Evolutionary conservation across 441 rosid species (phyloP).

Genomic region (Populus hybrid): DNA sequence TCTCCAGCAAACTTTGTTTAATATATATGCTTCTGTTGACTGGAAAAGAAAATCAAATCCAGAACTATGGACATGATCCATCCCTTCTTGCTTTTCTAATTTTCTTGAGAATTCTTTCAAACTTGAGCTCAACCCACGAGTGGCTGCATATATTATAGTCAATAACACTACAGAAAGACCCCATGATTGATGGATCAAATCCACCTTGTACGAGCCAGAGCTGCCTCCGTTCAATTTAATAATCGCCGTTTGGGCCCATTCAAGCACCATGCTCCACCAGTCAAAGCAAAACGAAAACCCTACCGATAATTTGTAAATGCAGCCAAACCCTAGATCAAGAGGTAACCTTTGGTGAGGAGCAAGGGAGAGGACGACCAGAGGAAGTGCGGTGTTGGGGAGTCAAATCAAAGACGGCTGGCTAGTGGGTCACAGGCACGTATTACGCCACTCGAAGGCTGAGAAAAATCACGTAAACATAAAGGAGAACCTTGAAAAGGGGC

Average conservation of each 20-base stretch:
- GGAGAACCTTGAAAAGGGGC: background rate
- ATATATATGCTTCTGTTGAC: no score
- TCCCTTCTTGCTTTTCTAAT: background rate
- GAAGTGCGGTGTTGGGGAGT: background rate
- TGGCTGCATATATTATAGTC: background rate
- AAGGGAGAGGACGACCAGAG: background rate
- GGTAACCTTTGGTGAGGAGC: background rate
- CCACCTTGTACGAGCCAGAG: background rate
- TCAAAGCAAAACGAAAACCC: background rate
- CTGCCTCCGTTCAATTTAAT: background rate
- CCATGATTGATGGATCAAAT: background rate
- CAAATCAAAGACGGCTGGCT: background rate
- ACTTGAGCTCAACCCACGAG: background rate
- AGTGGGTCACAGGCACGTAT: background rate
- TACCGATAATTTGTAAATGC: background rate
- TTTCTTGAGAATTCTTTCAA: no score
- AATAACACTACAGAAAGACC: background rate
- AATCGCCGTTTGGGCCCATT: background rate
- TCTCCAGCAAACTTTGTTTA: no score
- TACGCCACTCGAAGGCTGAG: background rate
- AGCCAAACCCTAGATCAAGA: background rate
- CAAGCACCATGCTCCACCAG: background rate
- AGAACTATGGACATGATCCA: no score
- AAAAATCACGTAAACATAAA: no score
- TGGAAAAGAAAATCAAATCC: no score